Conservation (phyloP, 192 early-diverging fungal species). For the Backusella tuberculispora region DNA sequence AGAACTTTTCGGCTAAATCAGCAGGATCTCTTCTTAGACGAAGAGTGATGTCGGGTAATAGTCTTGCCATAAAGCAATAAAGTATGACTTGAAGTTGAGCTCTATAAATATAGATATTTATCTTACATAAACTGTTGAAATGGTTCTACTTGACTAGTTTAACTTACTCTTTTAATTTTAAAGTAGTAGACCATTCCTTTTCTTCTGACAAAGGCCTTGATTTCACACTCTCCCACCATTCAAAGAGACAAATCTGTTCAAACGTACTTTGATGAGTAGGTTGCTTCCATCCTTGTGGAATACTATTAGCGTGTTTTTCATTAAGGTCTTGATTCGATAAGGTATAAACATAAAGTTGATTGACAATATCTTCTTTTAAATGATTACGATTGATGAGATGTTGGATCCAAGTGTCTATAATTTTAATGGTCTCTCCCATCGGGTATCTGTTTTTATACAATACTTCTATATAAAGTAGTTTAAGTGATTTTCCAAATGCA, state of each 20-base stretch:
- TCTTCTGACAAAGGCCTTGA: neutral
- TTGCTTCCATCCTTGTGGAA: neutral
- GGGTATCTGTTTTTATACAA: conserved; percentile 9
- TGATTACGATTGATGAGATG: neutral
- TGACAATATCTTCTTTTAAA: conserved; percentile 5
- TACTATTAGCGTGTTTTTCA: neutral
- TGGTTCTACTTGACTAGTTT: neutral
- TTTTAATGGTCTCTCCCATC: neutral
- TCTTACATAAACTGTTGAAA: too few relatives aligned
- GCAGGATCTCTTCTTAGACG: neutral
- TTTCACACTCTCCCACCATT: conserved; percentile 17
- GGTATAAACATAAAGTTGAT: neutral
- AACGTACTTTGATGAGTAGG: neutral
- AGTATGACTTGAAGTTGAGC: conserved; percentile 5
- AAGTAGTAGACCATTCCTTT: neutral
- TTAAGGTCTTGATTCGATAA: neutral
- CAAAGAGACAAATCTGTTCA: neutral
- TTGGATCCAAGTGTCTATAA: conserved; percentile 13
- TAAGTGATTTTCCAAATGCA: conserved; percentile 6
- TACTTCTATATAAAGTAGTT: neutral
- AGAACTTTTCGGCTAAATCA: conserved; percentile 14
- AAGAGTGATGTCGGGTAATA: neutral
- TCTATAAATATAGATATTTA: neutral
- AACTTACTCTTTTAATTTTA: conserved; percentile 20
- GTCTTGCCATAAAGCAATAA: conserved; percentile 13